Evolutionary conservation across 2,329 filamentous ascomycete genomes (phyloP).

Genomic region (Biscogniauxia sp.): DNA sequence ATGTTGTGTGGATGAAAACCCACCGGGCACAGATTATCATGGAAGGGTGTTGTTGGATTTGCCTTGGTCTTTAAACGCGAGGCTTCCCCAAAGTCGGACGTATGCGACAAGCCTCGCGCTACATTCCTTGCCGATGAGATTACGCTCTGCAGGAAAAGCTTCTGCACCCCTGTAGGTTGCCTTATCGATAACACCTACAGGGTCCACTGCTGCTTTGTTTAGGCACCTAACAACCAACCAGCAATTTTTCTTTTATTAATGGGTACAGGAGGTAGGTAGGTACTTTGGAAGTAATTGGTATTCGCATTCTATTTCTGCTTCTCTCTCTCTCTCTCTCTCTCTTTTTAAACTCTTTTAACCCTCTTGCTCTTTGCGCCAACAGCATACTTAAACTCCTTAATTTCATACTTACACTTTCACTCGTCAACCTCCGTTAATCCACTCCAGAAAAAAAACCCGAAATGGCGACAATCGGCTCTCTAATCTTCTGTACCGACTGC

Average conservation of each 20-base stretch:
- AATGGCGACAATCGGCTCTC: slow-evolving; percentile 87
- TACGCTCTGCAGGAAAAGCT: background rate
- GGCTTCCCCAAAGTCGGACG: background rate
- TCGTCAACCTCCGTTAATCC: no score
- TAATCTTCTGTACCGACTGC: slow-evolving; percentile 91
- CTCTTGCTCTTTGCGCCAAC: background rate
- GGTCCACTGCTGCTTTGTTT: no score
- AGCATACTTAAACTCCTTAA: no score
- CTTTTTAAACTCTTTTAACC: background rate
- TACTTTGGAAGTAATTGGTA: no score
- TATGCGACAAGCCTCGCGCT: background rate
- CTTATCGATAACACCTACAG: background rate
- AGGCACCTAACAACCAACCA: no score
- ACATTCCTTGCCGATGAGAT: background rate
- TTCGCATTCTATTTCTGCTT: no score
- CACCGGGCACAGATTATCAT: background rate
- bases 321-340: background rate
- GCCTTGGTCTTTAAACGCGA: background rate
- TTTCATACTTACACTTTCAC: no score
- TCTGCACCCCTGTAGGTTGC: background rate
- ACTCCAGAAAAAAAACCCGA: slow-evolving; percentile 15
- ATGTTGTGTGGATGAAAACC: background rate
- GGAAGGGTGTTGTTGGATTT: background rate
- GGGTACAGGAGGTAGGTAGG: no score
- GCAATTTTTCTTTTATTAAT: background rate